These are phyloP conservation scores for Yamagishiella unicocca DNA, from an alignment of 139 green algal species.

Conservation along the genomic window DNA sequence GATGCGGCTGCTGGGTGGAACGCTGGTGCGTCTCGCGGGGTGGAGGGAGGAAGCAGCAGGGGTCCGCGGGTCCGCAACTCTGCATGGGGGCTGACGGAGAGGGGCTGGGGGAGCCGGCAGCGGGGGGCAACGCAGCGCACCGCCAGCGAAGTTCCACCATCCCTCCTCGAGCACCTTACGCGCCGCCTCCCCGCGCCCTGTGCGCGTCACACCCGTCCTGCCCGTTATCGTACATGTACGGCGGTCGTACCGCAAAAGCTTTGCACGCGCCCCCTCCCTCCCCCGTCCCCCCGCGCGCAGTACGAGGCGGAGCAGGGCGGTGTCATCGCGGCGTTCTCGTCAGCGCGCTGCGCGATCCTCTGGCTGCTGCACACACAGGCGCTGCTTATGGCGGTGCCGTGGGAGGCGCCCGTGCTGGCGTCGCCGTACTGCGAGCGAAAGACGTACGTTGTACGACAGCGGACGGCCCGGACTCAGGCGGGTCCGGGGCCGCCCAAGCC, in stretches of 20 bases:
- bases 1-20: slow-evolving; percentile 32
- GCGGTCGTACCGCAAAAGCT: background rate
- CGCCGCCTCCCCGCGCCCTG: background rate
- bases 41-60: background rate
- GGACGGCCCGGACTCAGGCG: background rate
- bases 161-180: background rate
- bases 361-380: slow-evolving; percentile 38
- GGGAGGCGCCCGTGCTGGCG: background rate
- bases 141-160: background rate
- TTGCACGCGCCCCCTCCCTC: background rate
- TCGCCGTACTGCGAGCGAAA: background rate
- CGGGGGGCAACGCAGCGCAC: background rate
- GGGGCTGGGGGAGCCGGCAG: no score
- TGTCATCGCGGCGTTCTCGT: background rate
- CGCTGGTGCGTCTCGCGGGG: background rate
- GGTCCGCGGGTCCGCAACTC: background rate
- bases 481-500: background rate
- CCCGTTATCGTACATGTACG: no score
- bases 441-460: slow-evolving; percentile 7
- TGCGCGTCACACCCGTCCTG: no score
- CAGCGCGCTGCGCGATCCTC: slow-evolving; percentile 17
- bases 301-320: slow-evolving; percentile 24
- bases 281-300: background rate
- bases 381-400: slow-evolving; percentile 27
- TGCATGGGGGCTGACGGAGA: background rate